phyloP scores from a whole-genome alignment of 2,329 filamentous ascomycete genomes.

The Beauveria caledonica region DNA sequence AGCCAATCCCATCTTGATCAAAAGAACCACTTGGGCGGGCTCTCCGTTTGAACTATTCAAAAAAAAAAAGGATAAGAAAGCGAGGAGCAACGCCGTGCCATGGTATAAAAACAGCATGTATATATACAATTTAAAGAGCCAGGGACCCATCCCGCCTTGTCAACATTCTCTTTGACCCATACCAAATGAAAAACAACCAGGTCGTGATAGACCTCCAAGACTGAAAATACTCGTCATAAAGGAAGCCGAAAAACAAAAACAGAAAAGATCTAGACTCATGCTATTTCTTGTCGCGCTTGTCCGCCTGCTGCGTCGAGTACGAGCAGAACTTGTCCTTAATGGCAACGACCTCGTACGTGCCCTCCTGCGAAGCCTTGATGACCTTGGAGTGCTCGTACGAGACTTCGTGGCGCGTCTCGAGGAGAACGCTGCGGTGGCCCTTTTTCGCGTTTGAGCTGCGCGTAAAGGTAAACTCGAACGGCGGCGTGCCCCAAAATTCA shows the following conservation, averaged over 20 bases:
- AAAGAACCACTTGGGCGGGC: background rate
- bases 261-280: background rate
- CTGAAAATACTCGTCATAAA: background rate
- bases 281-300: slow-evolving; percentile 38
- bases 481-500: slow-evolving; percentile 89
- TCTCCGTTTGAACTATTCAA: slow-evolving; percentile 6
- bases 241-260: background rate
- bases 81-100: slow-evolving; percentile 24
- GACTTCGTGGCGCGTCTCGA: slow-evolving; percentile 85
- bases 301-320: slow-evolving; percentile 64
- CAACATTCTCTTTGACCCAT: background rate
- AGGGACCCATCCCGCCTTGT: background rate
- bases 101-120: slow-evolving; percentile 22
- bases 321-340: slow-evolving; percentile 92
- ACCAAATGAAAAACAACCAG: background rate
- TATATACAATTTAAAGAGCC: slow-evolving; percentile 4
- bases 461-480: slow-evolving; percentile 97
- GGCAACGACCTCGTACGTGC: slow-evolving; percentile 92
- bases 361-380: slow-evolving; percentile 82
- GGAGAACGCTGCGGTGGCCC: slow-evolving; percentile 67
- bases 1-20: background rate
- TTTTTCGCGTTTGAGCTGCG: slow-evolving; percentile 77
- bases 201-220: background rate
- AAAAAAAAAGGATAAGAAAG: slow-evolving; percentile 6
- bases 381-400: slow-evolving; percentile 75